Conservation (phyloP, 2,329 filamentous ascomycete genomes). For the Fusarium papillatum region DNA sequence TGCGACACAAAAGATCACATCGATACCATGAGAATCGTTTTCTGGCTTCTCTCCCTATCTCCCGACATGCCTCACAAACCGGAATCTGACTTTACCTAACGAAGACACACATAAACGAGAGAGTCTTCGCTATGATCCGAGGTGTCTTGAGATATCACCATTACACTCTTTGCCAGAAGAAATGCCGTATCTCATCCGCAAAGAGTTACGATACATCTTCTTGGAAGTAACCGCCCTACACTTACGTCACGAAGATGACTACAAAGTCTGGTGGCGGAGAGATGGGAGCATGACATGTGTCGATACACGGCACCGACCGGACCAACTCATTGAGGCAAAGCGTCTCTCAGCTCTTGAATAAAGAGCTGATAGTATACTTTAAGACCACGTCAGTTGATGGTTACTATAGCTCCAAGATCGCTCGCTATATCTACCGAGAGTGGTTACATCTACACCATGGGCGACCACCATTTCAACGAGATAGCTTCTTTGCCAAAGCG, state of each 20-base stretch:
- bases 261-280: not conserved
- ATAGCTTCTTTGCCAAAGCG: slow-evolving; percentile 11
- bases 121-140: not conserved
- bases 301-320: not conserved
- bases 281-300: slow-evolving; percentile 3
- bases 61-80: not conserved
- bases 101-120: not conserved
- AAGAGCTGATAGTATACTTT: slow-evolving; percentile 15
- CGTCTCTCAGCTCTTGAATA: slow-evolving; percentile 9
- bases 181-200: not conserved
- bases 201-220: slow-evolving; percentile 6
- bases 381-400: not conserved
- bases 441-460: slow-evolving; percentile 5
- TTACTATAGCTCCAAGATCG: not conserved
- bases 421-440: not conserved
- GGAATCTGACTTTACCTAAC: not conserved
- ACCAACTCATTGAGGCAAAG: not conserved
- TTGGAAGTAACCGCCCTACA: not conserved
- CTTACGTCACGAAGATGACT: not conserved
- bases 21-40: not conserved
- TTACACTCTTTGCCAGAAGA: slow-evolving; percentile 4
- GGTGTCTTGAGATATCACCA: not conserved
- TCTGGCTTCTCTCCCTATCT: slow-evolving; percentile 8
- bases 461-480: slow-evolving; percentile 2
- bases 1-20: not conserved